Conservation (phyloP, 83 land plant genomes). For the Diphasiastrum complanatum region DNA sequence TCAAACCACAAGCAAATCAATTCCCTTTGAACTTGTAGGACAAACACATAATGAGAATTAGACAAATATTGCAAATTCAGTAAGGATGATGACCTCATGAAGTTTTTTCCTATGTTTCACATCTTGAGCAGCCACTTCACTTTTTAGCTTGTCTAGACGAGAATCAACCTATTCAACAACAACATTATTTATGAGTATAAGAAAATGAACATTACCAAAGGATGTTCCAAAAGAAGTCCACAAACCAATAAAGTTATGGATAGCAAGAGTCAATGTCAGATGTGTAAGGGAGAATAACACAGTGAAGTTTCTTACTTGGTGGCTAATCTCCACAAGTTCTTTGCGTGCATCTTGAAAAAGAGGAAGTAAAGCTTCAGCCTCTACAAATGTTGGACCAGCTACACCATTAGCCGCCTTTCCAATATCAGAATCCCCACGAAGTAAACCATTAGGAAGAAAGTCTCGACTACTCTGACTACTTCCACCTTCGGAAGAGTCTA, state of each 20-base stretch:
- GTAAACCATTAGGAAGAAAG: constrained; percentile 35
- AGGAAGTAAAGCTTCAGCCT: constrained; percentile 59
- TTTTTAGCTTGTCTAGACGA: constrained; percentile 64
- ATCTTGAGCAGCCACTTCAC: constrained; percentile 78
- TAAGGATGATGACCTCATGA: constrained; percentile 58
- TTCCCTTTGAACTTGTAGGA: too few relatives aligned
- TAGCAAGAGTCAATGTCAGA: neutral
- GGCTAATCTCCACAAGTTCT: constrained; percentile 72
- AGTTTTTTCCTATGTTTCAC: constrained; percentile 80
- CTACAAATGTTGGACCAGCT: constrained; percentile 59
- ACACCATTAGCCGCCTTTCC: constrained; percentile 25
- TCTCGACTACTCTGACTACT: constrained; percentile 23
- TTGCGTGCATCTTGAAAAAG: constrained; percentile 71
- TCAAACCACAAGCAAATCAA: too few relatives aligned
- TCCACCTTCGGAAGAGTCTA: constrained; percentile 30
- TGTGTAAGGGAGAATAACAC: neutral
- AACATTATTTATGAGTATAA: too few relatives aligned
- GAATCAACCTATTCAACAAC: constrained; percentile 82
- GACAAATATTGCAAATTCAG: too few relatives aligned
- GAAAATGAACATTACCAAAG: constrained; percentile 1
- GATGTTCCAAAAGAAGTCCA: neutral
- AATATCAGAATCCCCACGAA: constrained; percentile 21
- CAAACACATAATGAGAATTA: too few relatives aligned
- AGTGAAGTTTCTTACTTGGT: constrained; percentile 35
- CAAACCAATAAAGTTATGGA: neutral